phyloP scores from a whole-genome alignment of 768 basidiomycete species.

The Coprinopsis strossmayeri region DNA sequence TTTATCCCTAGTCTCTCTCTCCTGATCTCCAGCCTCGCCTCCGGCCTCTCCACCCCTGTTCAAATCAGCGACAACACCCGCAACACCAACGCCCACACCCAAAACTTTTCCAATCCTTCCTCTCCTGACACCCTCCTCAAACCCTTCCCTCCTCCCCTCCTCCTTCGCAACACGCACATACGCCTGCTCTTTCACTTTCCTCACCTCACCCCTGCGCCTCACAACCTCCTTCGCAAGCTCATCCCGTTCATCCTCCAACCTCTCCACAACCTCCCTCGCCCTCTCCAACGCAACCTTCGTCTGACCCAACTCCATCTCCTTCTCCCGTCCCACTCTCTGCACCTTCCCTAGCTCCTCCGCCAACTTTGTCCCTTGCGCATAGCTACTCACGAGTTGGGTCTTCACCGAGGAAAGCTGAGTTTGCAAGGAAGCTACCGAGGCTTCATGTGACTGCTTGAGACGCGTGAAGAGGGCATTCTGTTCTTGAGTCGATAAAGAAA shows the following conservation, averaged over 20 bases:
- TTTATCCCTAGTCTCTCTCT: not conserved
- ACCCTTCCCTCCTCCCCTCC: conserved; percentile 10
- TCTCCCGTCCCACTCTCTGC: not conserved
- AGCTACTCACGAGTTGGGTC: no score
- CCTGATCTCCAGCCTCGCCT: not conserved
- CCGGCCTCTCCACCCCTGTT: not conserved
- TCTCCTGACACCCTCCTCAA: conserved; percentile 7
- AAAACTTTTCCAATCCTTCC: conserved; percentile 5
- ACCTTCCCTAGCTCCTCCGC: not conserved
- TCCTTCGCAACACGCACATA: not conserved
- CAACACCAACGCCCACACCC: not conserved
- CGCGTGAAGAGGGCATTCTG: no score
- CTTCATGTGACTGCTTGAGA: no score
- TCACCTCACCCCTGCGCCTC: not conserved
- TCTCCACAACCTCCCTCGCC: not conserved
- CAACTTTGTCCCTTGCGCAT: not conserved
- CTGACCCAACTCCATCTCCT: not conserved
- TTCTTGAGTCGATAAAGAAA: not conserved
- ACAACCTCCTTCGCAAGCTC: not conserved
- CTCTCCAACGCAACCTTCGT: not conserved
- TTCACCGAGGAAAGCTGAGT: no score
- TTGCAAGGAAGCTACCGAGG: no score
- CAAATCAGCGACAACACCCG: not conserved
- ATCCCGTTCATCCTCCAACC: not conserved
- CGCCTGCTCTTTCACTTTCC: conserved; percentile 6